A percentile compares a stretch with the other conserved stretches of the same genome.
Conservation (phyloP, 2,329 filamentous ascomycete genomes). For the Colletotrichum plurivorum region DNA sequence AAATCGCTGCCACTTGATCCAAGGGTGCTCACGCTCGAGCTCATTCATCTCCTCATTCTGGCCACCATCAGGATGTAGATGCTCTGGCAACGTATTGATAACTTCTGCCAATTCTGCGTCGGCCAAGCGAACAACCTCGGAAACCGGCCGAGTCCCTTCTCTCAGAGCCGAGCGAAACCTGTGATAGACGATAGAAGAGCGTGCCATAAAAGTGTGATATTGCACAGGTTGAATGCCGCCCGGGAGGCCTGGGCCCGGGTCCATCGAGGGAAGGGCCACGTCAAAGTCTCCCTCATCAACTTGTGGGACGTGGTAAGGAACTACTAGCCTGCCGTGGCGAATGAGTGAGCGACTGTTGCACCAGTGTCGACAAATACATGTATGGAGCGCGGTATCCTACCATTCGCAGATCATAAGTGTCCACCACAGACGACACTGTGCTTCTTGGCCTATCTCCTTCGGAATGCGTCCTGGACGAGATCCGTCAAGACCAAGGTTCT, state of each 20-base stretch:
- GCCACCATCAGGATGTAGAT: constrained; percentile 31
- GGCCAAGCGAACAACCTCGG: constrained; percentile 25
- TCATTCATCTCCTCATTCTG: neutral
- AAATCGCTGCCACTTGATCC: constrained; percentile 39
- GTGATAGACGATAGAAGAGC: constrained; percentile 31
- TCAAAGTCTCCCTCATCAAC: constrained; percentile 26
- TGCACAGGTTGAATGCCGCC: constrained; percentile 16
- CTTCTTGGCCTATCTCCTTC: constrained; percentile 23
- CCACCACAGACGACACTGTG: constrained; percentile 32
- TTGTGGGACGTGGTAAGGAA: constrained; percentile 29
- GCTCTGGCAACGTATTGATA: constrained; percentile 37
- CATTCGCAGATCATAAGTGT: constrained; percentile 39
- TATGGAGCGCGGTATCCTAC: neutral
- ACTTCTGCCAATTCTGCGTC: constrained; percentile 35
- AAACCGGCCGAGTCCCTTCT: neutral
- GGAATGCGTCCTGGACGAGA: neutral
- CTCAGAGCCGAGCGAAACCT: constrained; percentile 29
- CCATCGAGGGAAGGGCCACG: constrained; percentile 19
- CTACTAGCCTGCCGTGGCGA: constrained; percentile 12
- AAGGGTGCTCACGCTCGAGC: constrained; percentile 18
- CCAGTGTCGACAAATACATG: neutral
- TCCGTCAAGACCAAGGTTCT: constrained; percentile 28
- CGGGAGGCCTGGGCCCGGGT: neutral
- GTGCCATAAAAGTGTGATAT: constrained; percentile 38
- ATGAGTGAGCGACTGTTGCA: neutral